Base-by-base conservation (phyloP, 2,329 filamentous ascomycete species). In the Parastagonospora nodorum region DNA sequence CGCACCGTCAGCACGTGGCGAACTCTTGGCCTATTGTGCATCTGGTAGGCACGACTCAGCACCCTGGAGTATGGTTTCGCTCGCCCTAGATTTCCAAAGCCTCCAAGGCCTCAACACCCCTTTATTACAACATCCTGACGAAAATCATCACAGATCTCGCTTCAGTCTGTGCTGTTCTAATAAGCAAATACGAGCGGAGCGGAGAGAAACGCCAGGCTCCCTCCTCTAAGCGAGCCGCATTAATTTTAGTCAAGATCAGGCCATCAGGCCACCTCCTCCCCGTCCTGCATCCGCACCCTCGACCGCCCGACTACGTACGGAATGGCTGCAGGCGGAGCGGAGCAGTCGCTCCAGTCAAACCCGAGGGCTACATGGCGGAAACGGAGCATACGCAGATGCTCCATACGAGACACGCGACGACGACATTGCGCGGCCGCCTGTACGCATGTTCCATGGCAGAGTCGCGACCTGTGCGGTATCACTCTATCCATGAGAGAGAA, bases 131-230 rank as follows among this genome's bases (percentile, higher is more conserved):
- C 19, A 24, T 24, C 19, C 19, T 24, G 19, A 37, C 14, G 6
- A 38, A 41, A 42, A 16, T 28, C 40, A 19, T 37, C 31, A 32
- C 39, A 35, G 45, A 45, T 37, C 28, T 15, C 32, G 32, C 27
- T 31, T 40, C 42, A 36, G 19, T 29, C 39, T 45, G 42, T 41
- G 55, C 33, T 48, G 58, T 59, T 38, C 16, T 37, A 52, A 59
- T 58, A 62, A 60, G 47, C 62, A 60, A 64, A 64, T 61, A 62
- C 62, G 59, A 52, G 62, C 59, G 60, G 53, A 45, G 55, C 51
- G 53, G 56, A 58, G 45, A 51, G 50, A 51, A 58, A 50, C 51
- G 60, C 61, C 60, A 60, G 54, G 43, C 50, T 33, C 44, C 36
- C 49, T 54, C 37, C 52, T 24, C 45, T 48, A 48, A 51, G 51